Percentiles rank a stretch among this genome's conserved stretches.
Conservation (phyloP, 1,139 yeast genomes). For the Sugiyamaella grinbergsii region DNA sequence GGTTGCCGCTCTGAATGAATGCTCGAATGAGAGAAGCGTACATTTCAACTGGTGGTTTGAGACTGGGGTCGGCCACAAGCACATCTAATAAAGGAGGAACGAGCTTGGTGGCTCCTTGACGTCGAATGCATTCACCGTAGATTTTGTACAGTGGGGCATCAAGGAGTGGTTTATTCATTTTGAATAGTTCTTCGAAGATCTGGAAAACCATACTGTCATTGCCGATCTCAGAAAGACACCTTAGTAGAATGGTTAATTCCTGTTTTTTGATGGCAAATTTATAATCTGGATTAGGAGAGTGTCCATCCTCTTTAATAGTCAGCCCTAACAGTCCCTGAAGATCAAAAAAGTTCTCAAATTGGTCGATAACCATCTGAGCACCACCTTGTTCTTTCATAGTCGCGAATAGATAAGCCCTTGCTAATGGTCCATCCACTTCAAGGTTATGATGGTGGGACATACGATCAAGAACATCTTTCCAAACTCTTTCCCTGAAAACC, state of each 20-base stretch:
- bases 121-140: conserved; percentile 19
- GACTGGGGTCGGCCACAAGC: conserved; percentile 4
- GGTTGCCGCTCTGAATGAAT: conserved; percentile 11
- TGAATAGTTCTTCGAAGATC: neutral
- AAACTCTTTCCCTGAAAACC: conserved; percentile 16
- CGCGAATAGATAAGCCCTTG: conserved; percentile 24
- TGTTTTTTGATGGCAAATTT: conserved; percentile 2
- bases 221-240: conserved; percentile 8
- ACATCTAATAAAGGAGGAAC: conserved; percentile 8
- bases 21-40: conserved; percentile 26
- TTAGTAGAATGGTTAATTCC: conserved; percentile 12
- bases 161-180: neutral
- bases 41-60: conserved; percentile 24
- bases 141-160: conserved; percentile 23
- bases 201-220: neutral
- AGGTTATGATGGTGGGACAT: conserved; percentile 13
- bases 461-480: conserved; percentile 24
- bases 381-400: conserved; percentile 11
- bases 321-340: neutral
- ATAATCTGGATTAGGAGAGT: neutral
- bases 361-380: neutral
- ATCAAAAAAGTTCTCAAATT: conserved; percentile 7
- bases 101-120: conserved; percentile 16
- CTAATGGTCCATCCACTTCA: conserved; percentile 22
- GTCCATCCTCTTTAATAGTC: neutral